These are phyloP conservation scores for Quercus parvula DNA, from an alignment of 306 rosid species.

Conservation along the genomic window DNA sequence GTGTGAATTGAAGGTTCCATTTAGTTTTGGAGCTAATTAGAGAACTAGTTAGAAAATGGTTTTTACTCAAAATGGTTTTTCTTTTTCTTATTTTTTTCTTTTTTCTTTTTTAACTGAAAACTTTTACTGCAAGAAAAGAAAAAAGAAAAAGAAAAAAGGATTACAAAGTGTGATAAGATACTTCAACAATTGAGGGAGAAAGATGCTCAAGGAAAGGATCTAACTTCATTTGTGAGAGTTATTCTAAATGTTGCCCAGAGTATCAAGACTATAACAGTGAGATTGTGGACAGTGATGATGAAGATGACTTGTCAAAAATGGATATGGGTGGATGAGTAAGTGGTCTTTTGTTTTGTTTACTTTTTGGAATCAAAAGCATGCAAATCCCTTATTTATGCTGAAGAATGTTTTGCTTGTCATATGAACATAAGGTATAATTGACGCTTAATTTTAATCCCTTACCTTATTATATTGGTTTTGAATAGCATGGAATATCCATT, in stretches of 20 bases:
- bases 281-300: conserved; percentile 84
- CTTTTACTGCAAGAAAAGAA: too few species aligned
- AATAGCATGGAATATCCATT: background rate
- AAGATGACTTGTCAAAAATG: conserved; percentile 97
- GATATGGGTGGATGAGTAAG: conserved; percentile 99
- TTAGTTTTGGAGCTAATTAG: too few species aligned
- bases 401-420: background rate
- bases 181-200: conserved; percentile 94
- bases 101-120: too few species aligned
- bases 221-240: conserved; percentile 91
- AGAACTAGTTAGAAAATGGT: too few species aligned
- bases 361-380: too few species aligned
- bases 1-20: too few species aligned
- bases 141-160: too few species aligned
- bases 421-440: background rate
- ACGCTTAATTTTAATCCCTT: conserved; percentile 1
- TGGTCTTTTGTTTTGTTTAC: background rate
- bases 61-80: too few species aligned
- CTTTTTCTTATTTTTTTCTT: too few species aligned
- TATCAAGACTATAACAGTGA: conserved; percentile 96
- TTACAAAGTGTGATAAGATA: conserved; percentile 74
- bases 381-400: background rate
- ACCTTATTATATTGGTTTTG: conserved; percentile 11
- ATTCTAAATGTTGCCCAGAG: conserved; percentile 96
- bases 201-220: conserved; percentile 97